phyloP scores from a whole-genome alignment of 805 yeast genomes.

The Torulaspora indica region DNA sequence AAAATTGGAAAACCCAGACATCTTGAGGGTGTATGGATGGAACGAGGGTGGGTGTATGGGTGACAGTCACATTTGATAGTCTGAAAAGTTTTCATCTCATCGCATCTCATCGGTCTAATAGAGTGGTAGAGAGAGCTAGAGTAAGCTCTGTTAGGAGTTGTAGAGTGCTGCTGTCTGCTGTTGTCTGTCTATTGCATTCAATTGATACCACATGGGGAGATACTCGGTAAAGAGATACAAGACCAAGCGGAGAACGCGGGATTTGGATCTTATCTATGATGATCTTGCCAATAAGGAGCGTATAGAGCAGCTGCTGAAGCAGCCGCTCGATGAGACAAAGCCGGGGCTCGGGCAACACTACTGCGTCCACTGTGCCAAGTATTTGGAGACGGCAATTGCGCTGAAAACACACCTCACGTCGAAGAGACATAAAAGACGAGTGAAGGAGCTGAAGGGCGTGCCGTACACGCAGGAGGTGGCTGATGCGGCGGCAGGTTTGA shows the following conservation, averaged over 20 bases:
- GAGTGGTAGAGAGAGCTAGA: too few species aligned
- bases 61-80: conserved; percentile 1
- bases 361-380: conserved; percentile 91
- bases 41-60: conserved; percentile 7
- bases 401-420: conserved; percentile 66
- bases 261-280: conserved; percentile 72
- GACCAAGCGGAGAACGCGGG: conserved; percentile 83
- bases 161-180: background rate
- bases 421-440: conserved; percentile 83
- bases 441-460: conserved; percentile 63
- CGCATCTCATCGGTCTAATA: conserved; percentile 21
- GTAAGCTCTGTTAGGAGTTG: background rate
- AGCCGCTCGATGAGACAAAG: conserved; percentile 80
- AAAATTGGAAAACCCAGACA: background rate
- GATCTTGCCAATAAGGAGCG: conserved; percentile 65
- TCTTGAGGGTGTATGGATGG: conserved; percentile 6
- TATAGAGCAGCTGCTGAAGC: conserved; percentile 66
- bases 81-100: conserved; percentile 10
- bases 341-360: conserved; percentile 95
- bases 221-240: conserved; percentile 81
- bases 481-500: conserved; percentile 83
- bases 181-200: too few species aligned
- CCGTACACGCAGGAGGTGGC: conserved; percentile 88
- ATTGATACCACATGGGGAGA: conserved; percentile 59
- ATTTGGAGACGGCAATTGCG: conserved; percentile 74